Conservation (phyloP, 495 filamentous ascomycete genomes). For the Margaritispora aquatica region DNA sequence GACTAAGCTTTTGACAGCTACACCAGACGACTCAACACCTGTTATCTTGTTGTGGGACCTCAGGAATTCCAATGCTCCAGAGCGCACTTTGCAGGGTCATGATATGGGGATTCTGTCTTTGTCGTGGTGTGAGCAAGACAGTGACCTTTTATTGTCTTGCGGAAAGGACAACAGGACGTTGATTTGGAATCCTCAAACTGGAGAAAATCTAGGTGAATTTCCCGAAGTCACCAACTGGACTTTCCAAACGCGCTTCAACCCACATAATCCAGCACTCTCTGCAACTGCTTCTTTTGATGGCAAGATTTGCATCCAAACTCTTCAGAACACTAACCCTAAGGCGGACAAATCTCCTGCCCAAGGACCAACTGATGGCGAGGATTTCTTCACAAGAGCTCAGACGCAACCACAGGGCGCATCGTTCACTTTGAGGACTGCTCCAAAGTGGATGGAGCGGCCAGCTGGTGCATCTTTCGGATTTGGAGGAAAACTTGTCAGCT, state of each 20-base stretch:
- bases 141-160: conserved; percentile 83
- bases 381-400: conserved; percentile 94
- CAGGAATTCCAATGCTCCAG: conserved; percentile 91
- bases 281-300: conserved; percentile 97
- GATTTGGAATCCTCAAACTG: conserved; percentile 93
- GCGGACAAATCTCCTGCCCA: conserved; percentile 50
- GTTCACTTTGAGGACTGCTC: conserved; percentile 80
- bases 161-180: conserved; percentile 96
- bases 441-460: conserved; percentile 85
- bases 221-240: conserved; percentile 98
- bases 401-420: conserved; percentile 81
- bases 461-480: conserved; percentile 91
- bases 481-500: conserved; percentile 83
- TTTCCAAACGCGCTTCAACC: conserved; percentile 92
- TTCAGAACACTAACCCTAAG: conserved; percentile 78
- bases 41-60: conserved; percentile 91
- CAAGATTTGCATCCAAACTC: conserved; percentile 84
- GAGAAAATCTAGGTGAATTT: conserved; percentile 82
- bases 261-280: conserved; percentile 81
- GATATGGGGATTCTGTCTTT: conserved; percentile 90
- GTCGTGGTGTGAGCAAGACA: conserved; percentile 93
- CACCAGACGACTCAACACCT: conserved; percentile 84
- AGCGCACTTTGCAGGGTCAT: conserved; percentile 80
- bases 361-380: conserved; percentile 73
- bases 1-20: conserved; percentile 89